Conservation (phyloP, 2,329 filamentous ascomycete genomes). For the Macrophomina pseudophaseolina region DNA sequence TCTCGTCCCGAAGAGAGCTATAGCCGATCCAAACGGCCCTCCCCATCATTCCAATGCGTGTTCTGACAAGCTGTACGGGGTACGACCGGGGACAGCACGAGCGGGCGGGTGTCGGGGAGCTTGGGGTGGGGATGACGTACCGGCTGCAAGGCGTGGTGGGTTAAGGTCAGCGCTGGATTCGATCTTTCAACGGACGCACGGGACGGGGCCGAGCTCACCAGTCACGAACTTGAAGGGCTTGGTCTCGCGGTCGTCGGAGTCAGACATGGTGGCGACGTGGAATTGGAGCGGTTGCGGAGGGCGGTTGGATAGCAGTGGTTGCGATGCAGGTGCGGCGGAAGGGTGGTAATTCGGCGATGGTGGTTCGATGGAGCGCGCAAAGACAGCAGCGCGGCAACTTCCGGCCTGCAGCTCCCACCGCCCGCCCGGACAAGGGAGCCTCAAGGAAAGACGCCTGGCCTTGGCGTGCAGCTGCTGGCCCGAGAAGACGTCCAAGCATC, state of each 20-base stretch:
- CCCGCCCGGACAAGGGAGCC: constrained; percentile 16
- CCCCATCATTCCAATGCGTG: constrained; percentile 12
- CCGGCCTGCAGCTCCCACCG: constrained; percentile 22
- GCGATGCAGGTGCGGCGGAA: constrained; percentile 35
- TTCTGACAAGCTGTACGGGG: not conserved
- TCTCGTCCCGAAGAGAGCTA: not conserved
- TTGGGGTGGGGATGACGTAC: constrained; percentile 44
- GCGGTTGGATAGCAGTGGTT: constrained; percentile 33
- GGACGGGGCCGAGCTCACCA: constrained; percentile 65
- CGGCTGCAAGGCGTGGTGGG: constrained; percentile 45
- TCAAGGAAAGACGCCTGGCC: constrained; percentile 10
- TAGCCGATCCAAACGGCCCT: not conserved
- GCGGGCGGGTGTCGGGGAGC: constrained; percentile 1
- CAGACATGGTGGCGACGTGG: constrained; percentile 77
- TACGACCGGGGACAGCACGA: not conserved
- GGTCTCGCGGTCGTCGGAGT: constrained; percentile 86
- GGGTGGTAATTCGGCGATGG: constrained; percentile 24
- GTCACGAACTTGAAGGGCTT: constrained; percentile 99
- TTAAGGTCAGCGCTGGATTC: constrained; percentile 48
- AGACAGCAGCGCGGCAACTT: constrained; percentile 22
- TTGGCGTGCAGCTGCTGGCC: constrained; percentile 19
- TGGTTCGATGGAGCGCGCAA: constrained; percentile 24
- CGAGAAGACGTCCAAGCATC: constrained; percentile 22
- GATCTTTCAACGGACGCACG: constrained; percentile 35
- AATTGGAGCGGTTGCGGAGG: constrained; percentile 37